Conservation (phyloP, 2,329 filamentous ascomycete species). For the Juglanconis oblonga region DNA sequence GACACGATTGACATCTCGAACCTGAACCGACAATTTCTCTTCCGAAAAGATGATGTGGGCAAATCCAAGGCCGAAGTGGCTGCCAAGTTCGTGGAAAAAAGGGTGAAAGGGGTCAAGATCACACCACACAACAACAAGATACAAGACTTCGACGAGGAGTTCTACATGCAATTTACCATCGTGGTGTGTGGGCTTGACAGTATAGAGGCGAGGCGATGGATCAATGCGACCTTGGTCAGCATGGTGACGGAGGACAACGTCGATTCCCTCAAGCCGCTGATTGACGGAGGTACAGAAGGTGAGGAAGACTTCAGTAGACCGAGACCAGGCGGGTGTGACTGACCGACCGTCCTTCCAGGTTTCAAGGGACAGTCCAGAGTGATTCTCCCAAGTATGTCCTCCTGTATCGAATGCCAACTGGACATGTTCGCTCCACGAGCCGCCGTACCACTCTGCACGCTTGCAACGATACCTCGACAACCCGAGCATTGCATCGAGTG, state of each 20-base stretch:
- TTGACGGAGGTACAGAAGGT: conserved; percentile 95
- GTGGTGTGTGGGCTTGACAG: conserved; percentile 94
- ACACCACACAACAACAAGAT: conserved; percentile 93
- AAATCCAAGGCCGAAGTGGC: conserved; percentile 92
- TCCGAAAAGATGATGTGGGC: conserved; percentile 86
- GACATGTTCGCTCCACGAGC: conserved; percentile 98
- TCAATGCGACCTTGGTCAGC: conserved; percentile 87
- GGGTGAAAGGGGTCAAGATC: conserved; percentile 88
- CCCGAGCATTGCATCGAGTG: conserved; percentile 98
- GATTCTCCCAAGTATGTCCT: conserved; percentile 86
- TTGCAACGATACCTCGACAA: conserved; percentile 93
- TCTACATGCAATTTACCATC: conserved; percentile 95
- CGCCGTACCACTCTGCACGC: conserved; percentile 93
- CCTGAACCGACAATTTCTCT: conserved; percentile 95
- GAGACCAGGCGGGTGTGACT: neutral
- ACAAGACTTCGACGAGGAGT: conserved; percentile 93
- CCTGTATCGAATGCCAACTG: conserved; percentile 96
- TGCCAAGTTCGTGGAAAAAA: conserved; percentile 82
- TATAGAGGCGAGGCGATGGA: conserved; percentile 97
- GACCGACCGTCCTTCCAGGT: conserved; percentile 42
- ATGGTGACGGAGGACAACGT: conserved; percentile 83
- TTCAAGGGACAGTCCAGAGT: conserved; percentile 97
- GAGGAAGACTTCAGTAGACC: conserved; percentile 16
- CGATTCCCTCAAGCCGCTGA: conserved; percentile 86
- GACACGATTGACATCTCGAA: conserved; percentile 99